A percentile compares a stretch with the other conserved stretches of the same genome.
Evolutionary conservation across 1,284 basidiomycete species (phyloP).

Genomic region (Schizopora paradoxa): DNA sequence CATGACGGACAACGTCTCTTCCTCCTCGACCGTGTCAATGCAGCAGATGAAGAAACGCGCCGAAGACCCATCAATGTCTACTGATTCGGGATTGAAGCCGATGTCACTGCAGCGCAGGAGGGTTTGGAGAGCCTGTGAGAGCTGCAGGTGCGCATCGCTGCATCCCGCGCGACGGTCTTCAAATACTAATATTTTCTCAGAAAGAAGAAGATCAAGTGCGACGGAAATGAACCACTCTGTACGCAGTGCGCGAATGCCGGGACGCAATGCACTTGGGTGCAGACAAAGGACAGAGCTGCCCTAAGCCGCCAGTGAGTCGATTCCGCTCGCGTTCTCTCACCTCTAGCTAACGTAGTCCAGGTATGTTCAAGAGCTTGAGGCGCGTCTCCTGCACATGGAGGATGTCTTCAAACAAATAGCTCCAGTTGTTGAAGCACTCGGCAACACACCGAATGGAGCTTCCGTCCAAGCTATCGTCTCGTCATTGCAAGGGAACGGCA

Average conservation of each 20-base stretch:
- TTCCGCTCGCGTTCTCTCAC: constrained; percentile 11
- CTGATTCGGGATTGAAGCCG: constrained; percentile 61
- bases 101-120: constrained; percentile 68
- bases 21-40: constrained; percentile 40
- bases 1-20: constrained; percentile 32
- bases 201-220: constrained; percentile 86
- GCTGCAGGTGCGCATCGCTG: constrained; percentile 67
- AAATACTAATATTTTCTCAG: constrained; percentile 34
- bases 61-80: constrained; percentile 48
- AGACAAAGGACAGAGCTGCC: constrained; percentile 81
- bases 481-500: constrained; percentile 6
- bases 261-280: constrained; percentile 77
- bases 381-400: constrained; percentile 79
- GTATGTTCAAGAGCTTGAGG: constrained; percentile 84
- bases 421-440: constrained; percentile 67
- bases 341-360: too few species aligned
- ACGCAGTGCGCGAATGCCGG: constrained; percentile 69
- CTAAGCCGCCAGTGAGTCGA: constrained; percentile 73
- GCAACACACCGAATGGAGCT: constrained; percentile 30
- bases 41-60: constrained; percentile 65
- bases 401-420: constrained; percentile 70
- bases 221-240: constrained; percentile 79
- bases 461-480: constrained; percentile 33
- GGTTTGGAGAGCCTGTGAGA: constrained; percentile 80
- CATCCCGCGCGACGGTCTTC: constrained; percentile 18